Evolutionary conservation across 257 asterid species (phyloP).

Genomic region (Solanum tarijense): DNA sequence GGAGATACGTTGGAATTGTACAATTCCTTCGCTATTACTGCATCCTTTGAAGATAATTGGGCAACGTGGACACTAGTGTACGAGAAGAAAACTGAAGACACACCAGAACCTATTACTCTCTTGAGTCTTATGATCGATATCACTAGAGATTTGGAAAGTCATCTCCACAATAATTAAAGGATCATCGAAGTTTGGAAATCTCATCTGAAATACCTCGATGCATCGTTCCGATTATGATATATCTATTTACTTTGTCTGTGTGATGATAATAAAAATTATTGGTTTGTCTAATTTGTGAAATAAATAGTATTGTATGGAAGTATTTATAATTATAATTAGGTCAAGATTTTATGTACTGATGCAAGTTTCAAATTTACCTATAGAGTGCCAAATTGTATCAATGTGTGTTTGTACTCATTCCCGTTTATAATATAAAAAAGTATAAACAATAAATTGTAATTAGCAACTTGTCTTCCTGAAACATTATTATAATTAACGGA

Average conservation of each 20-base stretch:
- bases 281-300: no score
- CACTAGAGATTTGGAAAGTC: slow-evolving; percentile 31
- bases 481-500: no score
- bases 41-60: slow-evolving; percentile 16
- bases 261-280: background rate
- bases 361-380: background rate
- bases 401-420: background rate
- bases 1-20: slow-evolving; percentile 38
- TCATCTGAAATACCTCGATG: background rate
- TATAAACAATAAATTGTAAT: no score
- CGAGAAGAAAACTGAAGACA: slow-evolving; percentile 20
- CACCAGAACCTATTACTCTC: slow-evolving; percentile 19
- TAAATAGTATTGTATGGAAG: background rate
- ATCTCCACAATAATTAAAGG: background rate
- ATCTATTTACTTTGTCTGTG: background rate
- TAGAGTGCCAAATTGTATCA: background rate
- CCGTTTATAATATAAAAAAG: no score
- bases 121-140: slow-evolving; percentile 14
- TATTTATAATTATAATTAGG: background rate
- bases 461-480: no score
- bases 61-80: slow-evolving; percentile 29
- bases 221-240: background rate
- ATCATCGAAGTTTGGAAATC: background rate
- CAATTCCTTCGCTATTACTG: slow-evolving; percentile 19
- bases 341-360: background rate